Percentiles rank a stretch among this genome's conserved stretches.
Evolutionary conservation across 2,329 filamentous ascomycete species (phyloP).

Genomic region (Penicillium sp.): DNA sequence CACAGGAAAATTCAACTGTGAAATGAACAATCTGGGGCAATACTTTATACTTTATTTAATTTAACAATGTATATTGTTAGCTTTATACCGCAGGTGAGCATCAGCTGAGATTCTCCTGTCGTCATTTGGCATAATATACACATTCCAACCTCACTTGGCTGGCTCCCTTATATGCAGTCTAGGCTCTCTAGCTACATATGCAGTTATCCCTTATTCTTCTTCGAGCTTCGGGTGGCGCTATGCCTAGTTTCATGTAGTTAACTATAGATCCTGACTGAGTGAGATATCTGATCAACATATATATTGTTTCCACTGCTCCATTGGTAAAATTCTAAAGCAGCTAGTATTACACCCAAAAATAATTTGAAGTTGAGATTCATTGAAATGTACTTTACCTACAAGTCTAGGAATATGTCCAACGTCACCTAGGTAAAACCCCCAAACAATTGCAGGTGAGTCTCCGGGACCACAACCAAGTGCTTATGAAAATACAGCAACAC

Average conservation of each 20-base stretch:
- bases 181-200: background rate
- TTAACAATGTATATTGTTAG: background rate
- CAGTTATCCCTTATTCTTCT: background rate
- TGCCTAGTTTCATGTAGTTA: background rate
- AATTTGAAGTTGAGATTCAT: background rate
- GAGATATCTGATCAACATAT: background rate
- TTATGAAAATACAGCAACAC: background rate
- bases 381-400: background rate
- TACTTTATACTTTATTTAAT: background rate
- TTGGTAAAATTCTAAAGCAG: background rate
- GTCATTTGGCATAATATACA: background rate
- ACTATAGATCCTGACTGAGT: too few relatives aligned
- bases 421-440: background rate
- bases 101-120: background rate
- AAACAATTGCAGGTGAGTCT: background rate
- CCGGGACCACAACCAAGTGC: background rate
- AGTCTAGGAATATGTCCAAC: background rate
- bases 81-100: too few relatives aligned
- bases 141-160: background rate
- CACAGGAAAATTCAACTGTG: background rate
- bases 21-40: background rate
- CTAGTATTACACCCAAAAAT: background rate
- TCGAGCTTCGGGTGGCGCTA: background rate
- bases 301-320: background rate
- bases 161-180: background rate